A percentile compares a stretch with the other conserved stretches of the same genome.
Conservation (phyloP, 345 rosid genomes). For the Ailanthus altissimus region DNA sequence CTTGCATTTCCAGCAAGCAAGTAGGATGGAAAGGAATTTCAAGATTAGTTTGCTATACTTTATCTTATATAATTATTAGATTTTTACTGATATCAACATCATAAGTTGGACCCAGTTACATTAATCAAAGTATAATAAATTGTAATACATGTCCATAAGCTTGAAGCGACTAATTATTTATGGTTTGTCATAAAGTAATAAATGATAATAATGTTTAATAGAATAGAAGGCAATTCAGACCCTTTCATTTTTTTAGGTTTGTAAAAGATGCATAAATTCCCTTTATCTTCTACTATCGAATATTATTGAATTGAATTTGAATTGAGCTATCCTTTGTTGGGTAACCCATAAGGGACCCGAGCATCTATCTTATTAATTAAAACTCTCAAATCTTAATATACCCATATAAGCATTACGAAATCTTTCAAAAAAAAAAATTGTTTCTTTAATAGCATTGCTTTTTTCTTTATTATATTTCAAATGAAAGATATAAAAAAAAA, state of each 20-base stretch:
- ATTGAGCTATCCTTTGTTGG: not conserved
- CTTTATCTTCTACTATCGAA: not conserved
- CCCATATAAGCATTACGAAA: too few species aligned
- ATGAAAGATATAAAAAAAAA: too few species aligned
- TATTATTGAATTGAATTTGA: not conserved
- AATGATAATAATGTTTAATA: conserved; percentile 12
- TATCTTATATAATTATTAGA: not conserved
- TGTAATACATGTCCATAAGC: conserved; percentile 7
- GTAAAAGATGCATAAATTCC: not conserved
- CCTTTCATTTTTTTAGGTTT: not conserved
- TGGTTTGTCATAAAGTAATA: not conserved
- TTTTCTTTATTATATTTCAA: too few species aligned
- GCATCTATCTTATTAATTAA: not conserved
- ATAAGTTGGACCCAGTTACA: conserved; percentile 24
- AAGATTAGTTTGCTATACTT: conserved; percentile 19
- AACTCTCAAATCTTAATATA: too few species aligned
- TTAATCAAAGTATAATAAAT: conserved; percentile 16
- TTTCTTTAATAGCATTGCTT: too few species aligned
- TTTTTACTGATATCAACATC: conserved; percentile 20
- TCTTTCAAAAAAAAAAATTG: too few species aligned
- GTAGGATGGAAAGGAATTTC: conserved; percentile 32
- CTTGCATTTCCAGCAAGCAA: conserved; percentile 36
- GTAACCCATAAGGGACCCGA: not conserved
- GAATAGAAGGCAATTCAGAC: not conserved
- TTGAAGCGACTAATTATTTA: conserved; percentile 17